A percentile compares a stretch with the other conserved stretches of the same genome.
Conservation (phyloP, 768 basidiomycete genomes). For the Scleroderma citrinum region DNA sequence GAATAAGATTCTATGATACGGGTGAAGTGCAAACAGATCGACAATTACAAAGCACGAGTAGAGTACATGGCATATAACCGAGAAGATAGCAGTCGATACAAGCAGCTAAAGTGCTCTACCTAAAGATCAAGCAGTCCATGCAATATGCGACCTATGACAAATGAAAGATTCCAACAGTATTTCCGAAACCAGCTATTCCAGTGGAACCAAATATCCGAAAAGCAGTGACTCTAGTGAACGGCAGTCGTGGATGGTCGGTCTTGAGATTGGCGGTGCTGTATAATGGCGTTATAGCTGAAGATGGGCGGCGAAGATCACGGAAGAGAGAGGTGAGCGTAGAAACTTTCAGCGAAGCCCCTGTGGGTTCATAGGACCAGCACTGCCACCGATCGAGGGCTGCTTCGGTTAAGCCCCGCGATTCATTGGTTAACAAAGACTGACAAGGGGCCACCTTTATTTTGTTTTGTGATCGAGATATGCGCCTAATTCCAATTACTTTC, state of each 20-base stretch:
- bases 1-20: neutral
- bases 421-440: constrained; percentile 7
- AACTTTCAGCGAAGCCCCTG: constrained; percentile 39
- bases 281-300: constrained; percentile 5
- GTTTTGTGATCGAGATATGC: constrained; percentile 46
- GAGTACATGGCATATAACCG: neutral
- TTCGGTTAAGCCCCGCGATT: constrained; percentile 43
- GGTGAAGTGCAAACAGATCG: constrained; percentile 8
- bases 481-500: constrained; percentile 63
- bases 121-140: constrained; percentile 2
- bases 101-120: neutral
- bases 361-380: constrained; percentile 70
- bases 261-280: constrained; percentile 1
- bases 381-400: constrained; percentile 80
- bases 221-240: constrained; percentile 75
- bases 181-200: constrained; percentile 71
- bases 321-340: constrained; percentile 47
- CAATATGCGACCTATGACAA: constrained; percentile 18
- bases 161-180: constrained; percentile 40
- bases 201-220: constrained; percentile 44
- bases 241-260: constrained; percentile 47
- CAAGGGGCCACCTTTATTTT: constrained; percentile 20
- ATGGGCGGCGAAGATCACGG: constrained; percentile 11
- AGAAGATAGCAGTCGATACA: constrained; percentile 13
- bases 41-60: constrained; percentile 20